phyloP scores from a whole-genome alignment of 2,329 filamentous ascomycete genomes.

The Aspergillus phoenicis region DNA sequence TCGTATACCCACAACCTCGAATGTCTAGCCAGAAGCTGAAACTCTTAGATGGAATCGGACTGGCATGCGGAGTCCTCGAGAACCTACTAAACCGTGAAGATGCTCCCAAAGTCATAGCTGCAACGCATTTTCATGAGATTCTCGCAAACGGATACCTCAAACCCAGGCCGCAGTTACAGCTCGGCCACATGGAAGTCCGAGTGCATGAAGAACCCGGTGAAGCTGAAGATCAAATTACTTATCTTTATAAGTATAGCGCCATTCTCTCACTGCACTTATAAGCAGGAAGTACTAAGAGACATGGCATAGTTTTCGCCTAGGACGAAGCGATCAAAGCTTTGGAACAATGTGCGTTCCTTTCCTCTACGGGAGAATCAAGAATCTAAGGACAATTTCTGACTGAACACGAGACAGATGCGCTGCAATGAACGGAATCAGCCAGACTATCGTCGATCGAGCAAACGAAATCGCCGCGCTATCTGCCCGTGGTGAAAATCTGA shows the following conservation, averaged over 20 bases:
- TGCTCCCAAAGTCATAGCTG: slow-evolving; percentile 62
- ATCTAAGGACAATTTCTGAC: neutral
- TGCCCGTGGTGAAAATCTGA: slow-evolving; percentile 73
- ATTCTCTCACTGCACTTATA: neutral
- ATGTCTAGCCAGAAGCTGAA: neutral
- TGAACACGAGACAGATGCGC: slow-evolving; percentile 62
- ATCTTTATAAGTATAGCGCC: slow-evolving; percentile 65
- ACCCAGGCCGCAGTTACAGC: slow-evolving; percentile 49
- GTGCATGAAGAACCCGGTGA: slow-evolving; percentile 47
- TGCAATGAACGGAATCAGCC: slow-evolving; percentile 78
- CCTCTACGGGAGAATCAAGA: neutral
- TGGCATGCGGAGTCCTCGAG: slow-evolving; percentile 64
- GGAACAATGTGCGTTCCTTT: slow-evolving; percentile 61
- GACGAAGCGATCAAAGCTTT: slow-evolving; percentile 78
- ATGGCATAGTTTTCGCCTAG: slow-evolving; percentile 53
- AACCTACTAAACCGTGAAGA: slow-evolving; percentile 55
- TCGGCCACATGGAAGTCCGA: slow-evolving; percentile 62
- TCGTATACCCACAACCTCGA: slow-evolving; percentile 1
- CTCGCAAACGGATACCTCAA: slow-evolving; percentile 57
- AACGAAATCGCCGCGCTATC: slow-evolving; percentile 70
- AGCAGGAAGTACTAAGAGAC: neutral
- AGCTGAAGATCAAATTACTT: slow-evolving; percentile 58
- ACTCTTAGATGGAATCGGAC: slow-evolving; percentile 62
- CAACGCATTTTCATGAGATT: slow-evolving; percentile 65
- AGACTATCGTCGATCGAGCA: slow-evolving; percentile 71